Evolutionary conservation across 805 yeast species (phyloP).

Genomic region (Suhomyces sp.): DNA sequence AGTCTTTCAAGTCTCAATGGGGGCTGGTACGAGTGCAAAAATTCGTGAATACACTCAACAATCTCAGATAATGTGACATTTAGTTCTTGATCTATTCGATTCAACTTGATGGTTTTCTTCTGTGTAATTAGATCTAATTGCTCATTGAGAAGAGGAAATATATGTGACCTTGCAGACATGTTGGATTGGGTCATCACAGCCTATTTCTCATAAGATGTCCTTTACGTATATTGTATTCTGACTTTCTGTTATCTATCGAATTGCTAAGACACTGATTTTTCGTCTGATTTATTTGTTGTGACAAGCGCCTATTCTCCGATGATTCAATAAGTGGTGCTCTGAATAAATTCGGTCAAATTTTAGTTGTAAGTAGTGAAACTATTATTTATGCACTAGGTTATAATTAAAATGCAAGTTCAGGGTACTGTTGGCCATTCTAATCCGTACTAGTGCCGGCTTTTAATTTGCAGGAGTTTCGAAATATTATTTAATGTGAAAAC

Average conservation of each 20-base stretch:
- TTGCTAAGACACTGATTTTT: not conserved
- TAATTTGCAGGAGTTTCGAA: not conserved
- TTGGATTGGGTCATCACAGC: conserved; percentile 4
- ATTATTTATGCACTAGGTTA: not conserved
- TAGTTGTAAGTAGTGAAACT: not conserved
- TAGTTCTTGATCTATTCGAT: conserved; percentile 2
- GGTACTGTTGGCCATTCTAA: not conserved
- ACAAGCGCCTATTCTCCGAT: not conserved
- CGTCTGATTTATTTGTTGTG: not conserved
- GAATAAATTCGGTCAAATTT: not conserved
- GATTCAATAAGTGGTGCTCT: not conserved
- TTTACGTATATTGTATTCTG: not conserved
- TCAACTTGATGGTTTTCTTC: conserved; percentile 14
- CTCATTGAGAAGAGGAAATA: conserved; percentile 11
- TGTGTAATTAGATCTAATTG: conserved; percentile 12
- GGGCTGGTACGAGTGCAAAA: conserved; percentile 10
- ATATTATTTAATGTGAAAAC: not conserved
- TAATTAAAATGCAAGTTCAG: not conserved
- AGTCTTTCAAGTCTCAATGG: conserved; percentile 41
- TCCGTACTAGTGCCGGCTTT: not conserved
- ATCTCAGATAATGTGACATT: conserved; percentile 6
- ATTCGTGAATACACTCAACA: conserved; percentile 13
- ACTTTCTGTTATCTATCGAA: not conserved
- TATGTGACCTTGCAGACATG: conserved; percentile 1
- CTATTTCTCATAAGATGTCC: not conserved